These are phyloP conservation scores for Lasiosphaeria miniovina DNA, from an alignment of 495 filamentous ascomycete genomes.

Conservation along the genomic window DNA sequence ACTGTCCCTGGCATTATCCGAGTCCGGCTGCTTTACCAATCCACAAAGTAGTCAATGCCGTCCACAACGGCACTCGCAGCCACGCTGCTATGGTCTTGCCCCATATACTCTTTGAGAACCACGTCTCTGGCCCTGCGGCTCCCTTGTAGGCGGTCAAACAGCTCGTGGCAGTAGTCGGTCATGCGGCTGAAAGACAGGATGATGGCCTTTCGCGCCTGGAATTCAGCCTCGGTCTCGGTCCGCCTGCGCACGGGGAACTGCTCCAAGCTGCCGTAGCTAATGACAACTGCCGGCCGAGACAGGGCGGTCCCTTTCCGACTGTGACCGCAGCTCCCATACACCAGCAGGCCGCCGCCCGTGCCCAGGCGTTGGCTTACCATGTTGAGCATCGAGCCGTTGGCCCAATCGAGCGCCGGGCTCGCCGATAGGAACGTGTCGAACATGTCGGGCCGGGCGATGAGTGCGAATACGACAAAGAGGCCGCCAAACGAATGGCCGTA, in stretches of 20 bases:
- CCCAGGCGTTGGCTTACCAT: conserved; percentile 16
- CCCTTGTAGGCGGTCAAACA: conserved; percentile 15
- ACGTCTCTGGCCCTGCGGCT: conserved; percentile 19
- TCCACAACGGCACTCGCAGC: conserved; percentile 18
- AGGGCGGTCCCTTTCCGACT: background rate
- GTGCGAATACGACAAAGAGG: conserved; percentile 14
- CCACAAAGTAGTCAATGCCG: conserved; percentile 24
- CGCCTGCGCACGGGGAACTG: conserved; percentile 14
- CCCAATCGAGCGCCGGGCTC: conserved; percentile 13
- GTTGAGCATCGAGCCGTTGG: conserved; percentile 13
- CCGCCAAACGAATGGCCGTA: conserved; percentile 20
- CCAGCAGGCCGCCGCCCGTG: conserved; percentile 7
- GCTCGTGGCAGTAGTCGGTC: conserved; percentile 12
- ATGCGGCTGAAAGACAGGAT: conserved; percentile 6
- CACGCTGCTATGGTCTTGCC: conserved; percentile 18
- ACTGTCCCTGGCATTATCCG: background rate
- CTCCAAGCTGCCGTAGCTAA: conserved; percentile 19
- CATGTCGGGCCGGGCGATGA: conserved; percentile 7
- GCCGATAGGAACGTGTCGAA: conserved; percentile 19
- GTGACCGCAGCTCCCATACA: background rate
- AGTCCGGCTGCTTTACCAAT: conserved; percentile 15
- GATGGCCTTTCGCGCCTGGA: conserved; percentile 9
- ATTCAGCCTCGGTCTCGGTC: conserved; percentile 20
- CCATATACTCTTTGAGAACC: conserved; percentile 21
- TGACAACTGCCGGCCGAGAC: conserved; percentile 14